These are phyloP conservation scores for Lentinula raphanica DNA, from an alignment of 768 basidiomycete species.

Conservation along the genomic window DNA sequence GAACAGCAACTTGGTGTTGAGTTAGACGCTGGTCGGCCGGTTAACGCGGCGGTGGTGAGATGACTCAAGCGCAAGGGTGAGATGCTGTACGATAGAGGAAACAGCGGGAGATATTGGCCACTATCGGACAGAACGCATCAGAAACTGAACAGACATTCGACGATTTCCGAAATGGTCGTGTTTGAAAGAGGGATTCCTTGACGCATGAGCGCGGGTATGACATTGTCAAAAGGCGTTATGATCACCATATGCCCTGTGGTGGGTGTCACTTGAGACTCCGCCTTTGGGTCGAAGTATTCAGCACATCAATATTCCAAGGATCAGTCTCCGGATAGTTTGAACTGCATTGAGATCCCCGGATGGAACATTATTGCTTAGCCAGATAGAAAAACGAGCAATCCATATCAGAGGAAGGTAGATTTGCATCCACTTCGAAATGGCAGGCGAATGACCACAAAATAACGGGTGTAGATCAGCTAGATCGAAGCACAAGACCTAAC, in stretches of 20 bases:
- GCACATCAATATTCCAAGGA: neutral
- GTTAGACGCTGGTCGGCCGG: neutral
- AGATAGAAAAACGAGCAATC: neutral
- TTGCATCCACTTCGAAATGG: neutral
- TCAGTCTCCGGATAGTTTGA: neutral
- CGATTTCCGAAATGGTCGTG: neutral
- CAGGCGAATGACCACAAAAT: neutral
- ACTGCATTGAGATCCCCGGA: neutral
- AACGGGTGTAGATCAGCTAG: neutral
- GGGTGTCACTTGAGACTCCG: neutral
- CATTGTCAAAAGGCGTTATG: neutral
- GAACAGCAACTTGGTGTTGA: no score
- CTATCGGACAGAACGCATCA: slow-evolving; percentile 6
- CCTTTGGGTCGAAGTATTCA: neutral
- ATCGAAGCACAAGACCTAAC: neutral
- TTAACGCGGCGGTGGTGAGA: neutral
- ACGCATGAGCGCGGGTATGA: neutral
- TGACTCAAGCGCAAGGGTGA: no score
- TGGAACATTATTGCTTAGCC: neutral
- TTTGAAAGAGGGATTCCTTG: neutral
- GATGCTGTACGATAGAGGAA: neutral
- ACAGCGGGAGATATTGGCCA: slow-evolving; percentile 1
- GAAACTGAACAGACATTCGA: neutral
- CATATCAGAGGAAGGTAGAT: neutral
- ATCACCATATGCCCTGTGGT: neutral